These are phyloP conservation scores for Macrophomina tecta DNA, from an alignment of 2,329 filamentous ascomycete species.

Conservation along the genomic window DNA sequence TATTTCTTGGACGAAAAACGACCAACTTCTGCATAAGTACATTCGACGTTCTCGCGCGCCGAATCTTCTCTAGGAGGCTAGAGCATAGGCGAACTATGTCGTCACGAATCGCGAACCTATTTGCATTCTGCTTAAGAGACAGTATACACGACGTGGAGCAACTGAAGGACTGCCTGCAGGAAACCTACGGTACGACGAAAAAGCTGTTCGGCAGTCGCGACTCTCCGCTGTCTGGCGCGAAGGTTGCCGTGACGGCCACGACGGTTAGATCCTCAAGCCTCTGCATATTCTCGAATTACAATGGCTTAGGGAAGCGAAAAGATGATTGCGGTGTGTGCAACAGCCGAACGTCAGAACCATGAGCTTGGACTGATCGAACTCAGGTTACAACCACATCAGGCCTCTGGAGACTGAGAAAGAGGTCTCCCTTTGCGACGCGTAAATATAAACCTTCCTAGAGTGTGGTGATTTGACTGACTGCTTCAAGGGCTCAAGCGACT, in stretches of 20 bases:
- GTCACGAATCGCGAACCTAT: conserved; percentile 41
- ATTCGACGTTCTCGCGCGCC: conserved; percentile 30
- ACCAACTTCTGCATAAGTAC: conserved; percentile 27
- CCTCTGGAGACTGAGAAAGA: conserved; percentile 26
- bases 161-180: conserved; percentile 41
- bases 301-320: conserved; percentile 27
- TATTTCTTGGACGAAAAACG: conserved; percentile 29
- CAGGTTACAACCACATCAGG: conserved; percentile 31
- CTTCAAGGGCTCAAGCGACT: neutral
- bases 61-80: conserved; percentile 25
- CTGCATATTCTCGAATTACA: conserved; percentile 34
- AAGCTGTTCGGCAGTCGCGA: conserved; percentile 28
- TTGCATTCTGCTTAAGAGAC: conserved; percentile 26
- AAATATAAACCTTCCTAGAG: neutral
- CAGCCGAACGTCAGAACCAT: no score
- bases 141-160: conserved; percentile 38
- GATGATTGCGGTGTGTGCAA: conserved; percentile 16
- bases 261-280: conserved; percentile 27
- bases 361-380: conserved; percentile 9
- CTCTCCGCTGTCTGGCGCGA: conserved; percentile 27
- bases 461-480: neutral
- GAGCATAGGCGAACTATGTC: conserved; percentile 15
- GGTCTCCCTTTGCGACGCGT: neutral
- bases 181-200: conserved; percentile 28
- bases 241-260: conserved; percentile 32